Base-by-base conservation (phyloP, 129 eudicot species). In the Pulicaria dysenterica region DNA sequence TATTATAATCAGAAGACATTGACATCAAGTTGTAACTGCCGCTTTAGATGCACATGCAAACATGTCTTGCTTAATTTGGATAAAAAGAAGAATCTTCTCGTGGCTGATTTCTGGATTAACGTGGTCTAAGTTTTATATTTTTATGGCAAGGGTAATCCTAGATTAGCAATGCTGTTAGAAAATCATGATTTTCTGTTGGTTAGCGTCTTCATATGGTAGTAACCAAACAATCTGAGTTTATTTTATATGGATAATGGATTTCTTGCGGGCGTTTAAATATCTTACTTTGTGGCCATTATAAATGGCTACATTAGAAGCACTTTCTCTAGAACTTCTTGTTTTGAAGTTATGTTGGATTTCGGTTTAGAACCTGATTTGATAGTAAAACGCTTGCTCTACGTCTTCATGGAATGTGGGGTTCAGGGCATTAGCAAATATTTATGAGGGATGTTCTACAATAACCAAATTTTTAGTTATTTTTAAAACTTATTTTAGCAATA, bases 21-120 rank as follows among this genome's bases (percentile, higher is more conserved):
- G 41, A 5, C 63, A 14, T 69, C 74, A 69, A 50, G 49, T 17
- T 44, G 46, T 37, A 44, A 8, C 16, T 50, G 42, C 5, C 14
- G 39, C 38, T 14, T 70, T 51, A 19, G 63, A 53, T 10, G 3
- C 38, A 41, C 50, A 10, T 63, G 8, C 5, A 38, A 19, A 69
- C n/a, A 17, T 15, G 3, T 11, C 4, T 39, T 69, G 49, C 70
- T 59, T 9, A 40, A 60, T 46, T 6, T 61, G 78, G 63, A 62
- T 61, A 14, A 7, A 11, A 42, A 16, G 17, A 58, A 43, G 43
- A 47, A 75, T 66, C 56, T 5, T 14, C 13, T 12, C 12, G 54
- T 19, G 51, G 63, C 8, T 61, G 64, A 19, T 31, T 42, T 7
- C 11, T 46, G 31, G 6, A 6, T 54, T 42, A 54, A 6, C 11